A percentile compares a stretch with the other conserved stretches of the same genome.
Conservation (phyloP, 140 eudicot species). For the Bidens hawaiensis region DNA sequence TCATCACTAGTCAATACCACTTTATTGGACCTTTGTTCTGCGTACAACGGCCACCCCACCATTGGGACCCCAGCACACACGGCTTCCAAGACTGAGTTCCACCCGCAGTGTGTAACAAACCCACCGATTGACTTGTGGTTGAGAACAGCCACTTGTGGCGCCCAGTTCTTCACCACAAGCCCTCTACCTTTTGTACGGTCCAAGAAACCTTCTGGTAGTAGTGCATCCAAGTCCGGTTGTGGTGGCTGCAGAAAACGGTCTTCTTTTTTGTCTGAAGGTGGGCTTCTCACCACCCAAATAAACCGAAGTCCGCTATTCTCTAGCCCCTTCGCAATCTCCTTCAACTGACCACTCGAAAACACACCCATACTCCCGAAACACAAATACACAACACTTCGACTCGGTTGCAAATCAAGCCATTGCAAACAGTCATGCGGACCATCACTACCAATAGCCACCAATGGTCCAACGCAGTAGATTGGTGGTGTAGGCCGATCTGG, state of each 20-base stretch:
- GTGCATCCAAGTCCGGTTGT: conserved; percentile 44
- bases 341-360: too few species aligned
- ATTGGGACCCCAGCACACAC: conserved; percentile 57
- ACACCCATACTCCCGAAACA: too few species aligned
- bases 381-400: too few species aligned
- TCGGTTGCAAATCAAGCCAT: conserved; percentile 59
- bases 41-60: conserved; percentile 77
- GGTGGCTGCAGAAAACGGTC: conserved; percentile 26
- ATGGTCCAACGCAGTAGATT: conserved; percentile 45
- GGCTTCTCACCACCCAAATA: too few species aligned
- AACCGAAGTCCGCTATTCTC: too few species aligned
- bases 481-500: conserved; percentile 45
- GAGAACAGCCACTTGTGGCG: too few species aligned
- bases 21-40: conserved; percentile 52
- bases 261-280: conserved; percentile 20
- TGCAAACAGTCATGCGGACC: conserved; percentile 34
- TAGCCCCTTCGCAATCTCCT: too few species aligned
- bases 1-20: conserved; percentile 49
- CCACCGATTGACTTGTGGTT: conserved; percentile 58
- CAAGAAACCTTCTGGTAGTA: conserved; percentile 54
- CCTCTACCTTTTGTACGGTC: conserved; percentile 46
- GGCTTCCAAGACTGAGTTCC: conserved; percentile 69
- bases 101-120: conserved; percentile 69
- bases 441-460: conserved; percentile 21
- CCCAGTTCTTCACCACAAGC: conserved; percentile 50